phyloP scores from a whole-genome alignment of 371 early-diverging fungal species.

The Funneliformis caledonium region DNA sequence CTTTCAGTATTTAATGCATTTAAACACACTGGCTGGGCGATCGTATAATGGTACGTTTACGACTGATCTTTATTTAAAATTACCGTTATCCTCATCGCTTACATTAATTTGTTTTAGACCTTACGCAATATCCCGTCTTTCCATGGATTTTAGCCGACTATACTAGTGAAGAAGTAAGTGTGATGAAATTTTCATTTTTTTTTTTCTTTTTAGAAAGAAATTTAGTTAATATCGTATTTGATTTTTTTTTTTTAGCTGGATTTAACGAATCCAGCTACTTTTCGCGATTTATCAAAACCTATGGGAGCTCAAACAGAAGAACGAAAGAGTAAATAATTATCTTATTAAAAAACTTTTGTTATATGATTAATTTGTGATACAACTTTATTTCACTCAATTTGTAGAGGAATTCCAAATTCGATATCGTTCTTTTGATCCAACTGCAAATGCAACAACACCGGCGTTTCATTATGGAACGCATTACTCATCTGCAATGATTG shows the following conservation, averaged over 20 bases:
- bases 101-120: slow-evolving; percentile 47
- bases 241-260: slow-evolving; percentile 55
- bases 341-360: background rate
- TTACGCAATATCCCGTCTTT: slow-evolving; percentile 75
- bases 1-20: slow-evolving; percentile 87
- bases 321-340: slow-evolving; percentile 58
- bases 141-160: slow-evolving; percentile 81
- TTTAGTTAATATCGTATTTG: background rate
- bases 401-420: slow-evolving; percentile 59
- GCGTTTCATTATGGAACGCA: slow-evolving; percentile 91
- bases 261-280: slow-evolving; percentile 68
- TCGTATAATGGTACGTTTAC: slow-evolving; percentile 58
- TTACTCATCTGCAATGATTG: slow-evolving; percentile 87
- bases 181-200: background rate
- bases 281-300: slow-evolving; percentile 84
- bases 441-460: slow-evolving; percentile 72
- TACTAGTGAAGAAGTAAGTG: slow-evolving; percentile 55
- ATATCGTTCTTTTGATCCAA: slow-evolving; percentile 71
- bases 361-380: background rate
- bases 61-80: background rate
- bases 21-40: slow-evolving; percentile 85
- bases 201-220: background rate
- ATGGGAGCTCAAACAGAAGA: slow-evolving; percentile 83
- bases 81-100: background rate
- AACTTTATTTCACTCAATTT: background rate